Conservation (phyloP, 306 rosid genomes). For the Quercus agrifolia region DNA sequence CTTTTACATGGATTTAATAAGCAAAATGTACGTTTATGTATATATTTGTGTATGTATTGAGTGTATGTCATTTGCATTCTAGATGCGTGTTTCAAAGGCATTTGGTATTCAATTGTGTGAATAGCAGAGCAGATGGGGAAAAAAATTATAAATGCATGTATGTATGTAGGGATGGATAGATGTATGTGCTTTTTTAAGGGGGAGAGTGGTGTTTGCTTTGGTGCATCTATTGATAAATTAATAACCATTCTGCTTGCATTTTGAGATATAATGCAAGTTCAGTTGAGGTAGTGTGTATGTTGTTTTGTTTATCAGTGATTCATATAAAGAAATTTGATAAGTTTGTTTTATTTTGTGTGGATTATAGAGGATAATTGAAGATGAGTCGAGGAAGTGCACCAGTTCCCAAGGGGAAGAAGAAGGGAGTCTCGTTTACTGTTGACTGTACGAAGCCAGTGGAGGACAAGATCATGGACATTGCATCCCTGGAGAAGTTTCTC, state of each 20-base stretch:
- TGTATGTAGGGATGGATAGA: too few species aligned
- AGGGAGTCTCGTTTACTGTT: constrained; percentile 43
- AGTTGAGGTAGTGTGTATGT: neutral
- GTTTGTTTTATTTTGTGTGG: neutral
- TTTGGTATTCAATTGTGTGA: too few species aligned
- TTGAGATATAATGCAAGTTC: neutral
- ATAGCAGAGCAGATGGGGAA: too few species aligned
- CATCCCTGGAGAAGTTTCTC: constrained; percentile 57
- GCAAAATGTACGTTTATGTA: too few species aligned
- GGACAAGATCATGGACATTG: constrained; percentile 60
- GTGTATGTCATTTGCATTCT: too few species aligned
- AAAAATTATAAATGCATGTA: too few species aligned
- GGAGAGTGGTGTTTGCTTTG: too few species aligned
- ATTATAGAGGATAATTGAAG: constrained; percentile 16
- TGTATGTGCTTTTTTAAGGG: too few species aligned
- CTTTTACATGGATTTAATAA: too few species aligned
- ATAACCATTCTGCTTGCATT: neutral
- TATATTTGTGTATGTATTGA: too few species aligned
- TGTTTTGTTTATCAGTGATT: neutral
- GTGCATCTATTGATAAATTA: too few species aligned
- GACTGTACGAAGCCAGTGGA: constrained; percentile 61
- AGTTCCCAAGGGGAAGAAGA: constrained; percentile 49
- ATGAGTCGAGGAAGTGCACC: constrained; percentile 51
- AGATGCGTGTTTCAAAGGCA: too few species aligned
- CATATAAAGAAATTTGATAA: neutral